These are phyloP conservation scores for Suillus placidus DNA, from an alignment of 768 basidiomycete species.

Conservation along the genomic window DNA sequence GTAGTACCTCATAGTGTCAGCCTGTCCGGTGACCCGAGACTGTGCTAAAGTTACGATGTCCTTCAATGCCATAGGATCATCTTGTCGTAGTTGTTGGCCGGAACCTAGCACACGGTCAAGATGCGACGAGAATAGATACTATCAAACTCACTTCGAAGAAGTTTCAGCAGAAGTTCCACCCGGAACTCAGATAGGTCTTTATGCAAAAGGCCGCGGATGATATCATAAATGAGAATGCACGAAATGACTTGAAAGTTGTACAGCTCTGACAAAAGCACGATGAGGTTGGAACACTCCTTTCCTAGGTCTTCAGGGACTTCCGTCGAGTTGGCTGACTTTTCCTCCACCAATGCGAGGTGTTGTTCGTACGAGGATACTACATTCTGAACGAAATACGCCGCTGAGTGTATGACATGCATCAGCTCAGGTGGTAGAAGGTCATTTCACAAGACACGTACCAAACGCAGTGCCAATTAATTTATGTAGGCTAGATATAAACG, in stretches of 20 bases:
- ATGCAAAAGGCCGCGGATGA: conserved; percentile 75
- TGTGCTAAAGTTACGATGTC: conserved; percentile 89
- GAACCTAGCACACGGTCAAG: conserved; percentile 58
- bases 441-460: conserved; percentile 52
- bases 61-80: conserved; percentile 90
- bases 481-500: conserved; percentile 80
- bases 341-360: conserved; percentile 44
- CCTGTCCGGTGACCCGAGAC: conserved; percentile 58
- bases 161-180: conserved; percentile 85
- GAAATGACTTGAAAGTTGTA: conserved; percentile 97
- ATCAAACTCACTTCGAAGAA: conserved; percentile 68
- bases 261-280: conserved; percentile 85
- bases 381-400: conserved; percentile 81
- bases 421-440: conserved; percentile 1
- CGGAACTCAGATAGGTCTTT: conserved; percentile 70
- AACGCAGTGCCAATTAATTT: conserved; percentile 86
- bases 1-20: conserved; percentile 54
- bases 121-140: not conserved
- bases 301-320: conserved; percentile 48
- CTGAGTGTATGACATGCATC: conserved; percentile 39
- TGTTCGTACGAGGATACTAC: conserved; percentile 68
- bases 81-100: conserved; percentile 88
- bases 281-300: conserved; percentile 89
- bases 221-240: conserved; percentile 85
- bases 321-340: conserved; percentile 17